phyloP scores from a whole-genome alignment of 345 rosid species.

The Nephelium lappaceum region DNA sequence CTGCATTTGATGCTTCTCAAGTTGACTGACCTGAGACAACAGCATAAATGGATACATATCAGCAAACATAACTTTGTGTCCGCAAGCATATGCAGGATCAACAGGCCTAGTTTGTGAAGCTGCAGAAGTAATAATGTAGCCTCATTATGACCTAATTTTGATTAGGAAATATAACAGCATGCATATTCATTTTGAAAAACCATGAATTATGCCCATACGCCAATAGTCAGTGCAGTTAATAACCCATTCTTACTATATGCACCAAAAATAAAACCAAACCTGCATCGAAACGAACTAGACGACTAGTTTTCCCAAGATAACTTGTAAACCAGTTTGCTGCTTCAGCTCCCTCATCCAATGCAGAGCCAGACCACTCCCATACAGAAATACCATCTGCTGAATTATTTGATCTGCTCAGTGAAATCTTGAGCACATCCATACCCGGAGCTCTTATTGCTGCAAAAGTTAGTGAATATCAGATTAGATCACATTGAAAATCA shows the following conservation, averaged over 20 bases:
- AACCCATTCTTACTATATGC: constrained; percentile 11
- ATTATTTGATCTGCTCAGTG: constrained; percentile 48
- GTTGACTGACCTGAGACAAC: constrained; percentile 62
- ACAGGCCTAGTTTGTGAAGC: constrained; percentile 70
- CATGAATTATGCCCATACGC: not conserved
- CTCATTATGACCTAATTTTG: not conserved
- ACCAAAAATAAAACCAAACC: constrained; percentile 42
- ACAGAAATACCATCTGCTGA: constrained; percentile 64
- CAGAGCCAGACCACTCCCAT: constrained; percentile 96
- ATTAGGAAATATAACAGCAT: not conserved
- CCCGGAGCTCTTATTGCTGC: constrained; percentile 83
- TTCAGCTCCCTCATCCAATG: constrained; percentile 87
- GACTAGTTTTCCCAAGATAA: constrained; percentile 75
- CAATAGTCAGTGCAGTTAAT: not conserved
- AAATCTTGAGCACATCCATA: constrained; percentile 65
- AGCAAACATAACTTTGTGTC: constrained; percentile 71
- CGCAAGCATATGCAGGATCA: constrained; percentile 67
- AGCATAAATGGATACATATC: constrained; percentile 78
- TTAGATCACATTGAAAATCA: not conserved
- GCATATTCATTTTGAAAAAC: not conserved
- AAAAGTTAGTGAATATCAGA: constrained; percentile 1
- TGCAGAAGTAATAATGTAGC: constrained; percentile 30
- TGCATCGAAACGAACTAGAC: constrained; percentile 78
- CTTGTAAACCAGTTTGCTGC: constrained; percentile 82
- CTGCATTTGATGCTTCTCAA: not conserved